phyloP scores from a whole-genome alignment of 2,329 filamentous ascomycete species.

The Lecanicillium sp. region DNA sequence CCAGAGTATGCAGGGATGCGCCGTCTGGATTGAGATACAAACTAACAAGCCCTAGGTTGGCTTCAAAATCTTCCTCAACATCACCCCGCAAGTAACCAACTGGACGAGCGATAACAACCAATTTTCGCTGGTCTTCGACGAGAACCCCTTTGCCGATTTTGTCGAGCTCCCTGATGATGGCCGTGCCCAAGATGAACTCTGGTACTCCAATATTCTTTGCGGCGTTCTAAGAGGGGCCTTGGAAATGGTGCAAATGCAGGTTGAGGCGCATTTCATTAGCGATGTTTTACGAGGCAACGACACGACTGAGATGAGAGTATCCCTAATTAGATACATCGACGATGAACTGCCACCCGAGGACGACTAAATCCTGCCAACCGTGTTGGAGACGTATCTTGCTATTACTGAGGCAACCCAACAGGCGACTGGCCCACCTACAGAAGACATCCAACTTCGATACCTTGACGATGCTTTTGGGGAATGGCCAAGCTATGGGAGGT shows the following conservation, averaged over 20 bases:
- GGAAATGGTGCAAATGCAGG: constrained; percentile 99
- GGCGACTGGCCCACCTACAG: no score
- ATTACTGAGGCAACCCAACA: no score
- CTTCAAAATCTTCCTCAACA: constrained; percentile 98
- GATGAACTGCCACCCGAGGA: constrained; percentile 97
- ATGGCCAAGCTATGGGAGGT: no score
- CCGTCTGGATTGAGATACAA: no score
- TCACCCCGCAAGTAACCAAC: constrained; percentile 86
- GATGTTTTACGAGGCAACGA: constrained; percentile 91
- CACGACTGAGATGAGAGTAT: constrained; percentile 94
- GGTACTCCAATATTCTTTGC: constrained; percentile 97
- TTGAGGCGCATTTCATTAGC: constrained; percentile 93
- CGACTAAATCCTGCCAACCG: constrained; percentile 51
- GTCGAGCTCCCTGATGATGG: constrained; percentile 96
- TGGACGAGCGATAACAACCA: constrained; percentile 96
- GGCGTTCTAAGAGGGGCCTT: constrained; percentile 84
- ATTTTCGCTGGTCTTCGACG: constrained; percentile 93
- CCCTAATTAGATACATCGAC: constrained; percentile 88
- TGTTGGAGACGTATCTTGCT: background rate
- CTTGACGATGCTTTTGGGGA: no score
- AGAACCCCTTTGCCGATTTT: constrained; percentile 95
- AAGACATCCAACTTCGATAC: no score
- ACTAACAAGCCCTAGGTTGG: constrained; percentile 58
- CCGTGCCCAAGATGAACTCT: constrained; percentile 89
- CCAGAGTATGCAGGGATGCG: constrained; percentile 76